Conservation (phyloP, 768 basidiomycete species). For the Termitomyces titanicus region DNA sequence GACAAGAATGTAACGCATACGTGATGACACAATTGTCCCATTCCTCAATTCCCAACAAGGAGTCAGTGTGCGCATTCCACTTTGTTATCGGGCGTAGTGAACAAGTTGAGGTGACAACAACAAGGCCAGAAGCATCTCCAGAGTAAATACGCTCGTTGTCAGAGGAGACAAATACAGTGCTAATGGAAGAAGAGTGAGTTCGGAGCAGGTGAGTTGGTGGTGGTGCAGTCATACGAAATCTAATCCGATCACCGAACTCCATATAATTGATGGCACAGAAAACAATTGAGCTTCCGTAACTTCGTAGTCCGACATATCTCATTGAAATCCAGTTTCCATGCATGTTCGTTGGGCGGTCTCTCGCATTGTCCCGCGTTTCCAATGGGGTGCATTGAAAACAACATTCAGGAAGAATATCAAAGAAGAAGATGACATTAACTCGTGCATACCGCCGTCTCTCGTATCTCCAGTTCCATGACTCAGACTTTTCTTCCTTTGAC, state of each 20-base stretch:
- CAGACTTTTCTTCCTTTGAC: neutral
- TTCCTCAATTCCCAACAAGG: constrained; percentile 77
- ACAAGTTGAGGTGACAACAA: constrained; percentile 72
- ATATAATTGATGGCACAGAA: no score
- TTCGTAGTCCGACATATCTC: no score
- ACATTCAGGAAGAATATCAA: neutral
- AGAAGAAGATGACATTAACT: neutral
- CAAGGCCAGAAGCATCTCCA: constrained; percentile 76
- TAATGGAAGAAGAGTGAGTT: constrained; percentile 63
- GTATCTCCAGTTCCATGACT: neutral
- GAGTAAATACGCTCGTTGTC: constrained; percentile 85
- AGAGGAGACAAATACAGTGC: constrained; percentile 55
- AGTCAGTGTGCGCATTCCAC: constrained; percentile 80
- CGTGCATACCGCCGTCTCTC: neutral
- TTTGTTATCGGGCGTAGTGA: constrained; percentile 67
- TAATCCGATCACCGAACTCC: constrained; percentile 4
- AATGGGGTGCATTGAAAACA: neutral
- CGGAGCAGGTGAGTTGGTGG: constrained; percentile 64
- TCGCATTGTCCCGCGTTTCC: neutral
- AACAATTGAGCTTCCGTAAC: no score
- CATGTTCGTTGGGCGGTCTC: neutral
- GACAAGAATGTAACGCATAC: constrained; percentile 40
- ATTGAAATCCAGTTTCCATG: neutral
- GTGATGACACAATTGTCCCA: constrained; percentile 67
- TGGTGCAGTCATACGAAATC: neutral